Conservation (phyloP, 1,284 basidiomycete species). For the Puccinia polysora region DNA sequence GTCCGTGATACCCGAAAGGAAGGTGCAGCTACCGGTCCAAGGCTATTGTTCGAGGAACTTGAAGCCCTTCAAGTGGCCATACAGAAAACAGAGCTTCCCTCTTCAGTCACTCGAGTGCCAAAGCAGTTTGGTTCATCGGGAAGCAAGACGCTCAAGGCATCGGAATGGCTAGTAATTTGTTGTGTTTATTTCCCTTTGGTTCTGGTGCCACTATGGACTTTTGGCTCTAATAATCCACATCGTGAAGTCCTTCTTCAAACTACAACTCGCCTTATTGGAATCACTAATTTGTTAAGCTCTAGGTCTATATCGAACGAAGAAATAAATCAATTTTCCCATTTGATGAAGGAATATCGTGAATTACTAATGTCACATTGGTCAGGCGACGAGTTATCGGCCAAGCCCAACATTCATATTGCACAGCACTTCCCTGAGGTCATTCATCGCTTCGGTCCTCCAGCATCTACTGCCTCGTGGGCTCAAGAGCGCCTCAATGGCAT, state of each 20-base stretch:
- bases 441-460: slow-evolving; percentile 13
- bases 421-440: slow-evolving; percentile 30
- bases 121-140: slow-evolving; percentile 6
- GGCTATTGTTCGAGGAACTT: slow-evolving; percentile 15
- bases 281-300: slow-evolving; percentile 9
- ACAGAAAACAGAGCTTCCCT: not conserved
- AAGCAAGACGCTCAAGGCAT: slow-evolving; percentile 13
- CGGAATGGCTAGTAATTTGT: slow-evolving; percentile 14
- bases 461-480: slow-evolving; percentile 26
- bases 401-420: slow-evolving; percentile 29
- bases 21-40: not conserved
- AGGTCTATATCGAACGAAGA: slow-evolving; percentile 9
- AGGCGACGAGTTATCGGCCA: not conserved
- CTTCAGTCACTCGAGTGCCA: slow-evolving; percentile 8
- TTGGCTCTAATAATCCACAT: not conserved
- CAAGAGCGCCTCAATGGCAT: slow-evolving; percentile 28
- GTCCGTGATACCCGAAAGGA: not conserved
- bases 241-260: not conserved
- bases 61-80: slow-evolving; percentile 7
- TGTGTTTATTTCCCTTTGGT: slow-evolving; percentile 12
- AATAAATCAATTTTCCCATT: not conserved
- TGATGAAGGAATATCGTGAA: slow-evolving; percentile 18
- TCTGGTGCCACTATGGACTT: slow-evolving; percentile 10
- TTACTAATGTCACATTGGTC: slow-evolving; percentile 16
- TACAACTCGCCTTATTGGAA: not conserved